Percentiles rank a stretch among this genome's conserved stretches.
Evolutionary conservation across 2,329 filamentous ascomycete species (phyloP).

Genomic region (Lecanicillium sp.): DNA sequence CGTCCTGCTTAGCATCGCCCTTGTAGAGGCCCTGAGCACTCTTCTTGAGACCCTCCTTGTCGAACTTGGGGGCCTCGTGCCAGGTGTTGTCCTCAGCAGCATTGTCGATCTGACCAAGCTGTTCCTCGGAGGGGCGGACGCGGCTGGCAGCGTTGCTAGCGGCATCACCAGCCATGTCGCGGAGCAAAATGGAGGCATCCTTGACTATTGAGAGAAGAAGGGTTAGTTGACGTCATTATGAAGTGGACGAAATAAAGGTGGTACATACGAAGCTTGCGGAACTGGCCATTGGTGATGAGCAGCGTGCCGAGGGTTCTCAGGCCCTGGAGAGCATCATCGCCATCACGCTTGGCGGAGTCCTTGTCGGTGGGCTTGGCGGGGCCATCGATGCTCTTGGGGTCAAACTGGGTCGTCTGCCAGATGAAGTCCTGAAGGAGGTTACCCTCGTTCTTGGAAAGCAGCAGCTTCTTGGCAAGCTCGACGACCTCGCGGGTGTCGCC

Average conservation of each 20-base stretch:
- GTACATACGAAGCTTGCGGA: too few species aligned
- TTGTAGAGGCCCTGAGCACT: slow-evolving; percentile 59
- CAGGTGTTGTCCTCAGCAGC: slow-evolving; percentile 87
- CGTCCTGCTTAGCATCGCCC: slow-evolving; percentile 48
- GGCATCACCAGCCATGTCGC: slow-evolving; percentile 87
- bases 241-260: too few species aligned
- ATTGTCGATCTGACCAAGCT: slow-evolving; percentile 69
- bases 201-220: too few species aligned
- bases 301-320: slow-evolving; percentile 82
- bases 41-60: slow-evolving; percentile 59
- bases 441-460: slow-evolving; percentile 91
- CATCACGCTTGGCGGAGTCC: slow-evolving; percentile 72
- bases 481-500: slow-evolving; percentile 73
- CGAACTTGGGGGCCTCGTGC: slow-evolving; percentile 79
- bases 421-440: slow-evolving; percentile 95
- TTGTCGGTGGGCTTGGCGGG: slow-evolving; percentile 66
- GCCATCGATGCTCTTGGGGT: slow-evolving; percentile 49
- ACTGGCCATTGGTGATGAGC: slow-evolving; percentile 92
- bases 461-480: slow-evolving; percentile 72
- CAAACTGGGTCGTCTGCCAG: slow-evolving; percentile 79
- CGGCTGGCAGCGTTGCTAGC: slow-evolving; percentile 69
- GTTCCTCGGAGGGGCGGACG: slow-evolving; percentile 71
- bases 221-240: slow-evolving; percentile 55
- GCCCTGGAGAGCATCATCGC: slow-evolving; percentile 74
- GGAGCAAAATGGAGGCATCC: slow-evolving; percentile 72